A percentile compares a stretch with the other conserved stretches of the same genome.
phyloP scores from a whole-genome alignment of 306 rosid genomes.

The Cucumis cinereus region DNA sequence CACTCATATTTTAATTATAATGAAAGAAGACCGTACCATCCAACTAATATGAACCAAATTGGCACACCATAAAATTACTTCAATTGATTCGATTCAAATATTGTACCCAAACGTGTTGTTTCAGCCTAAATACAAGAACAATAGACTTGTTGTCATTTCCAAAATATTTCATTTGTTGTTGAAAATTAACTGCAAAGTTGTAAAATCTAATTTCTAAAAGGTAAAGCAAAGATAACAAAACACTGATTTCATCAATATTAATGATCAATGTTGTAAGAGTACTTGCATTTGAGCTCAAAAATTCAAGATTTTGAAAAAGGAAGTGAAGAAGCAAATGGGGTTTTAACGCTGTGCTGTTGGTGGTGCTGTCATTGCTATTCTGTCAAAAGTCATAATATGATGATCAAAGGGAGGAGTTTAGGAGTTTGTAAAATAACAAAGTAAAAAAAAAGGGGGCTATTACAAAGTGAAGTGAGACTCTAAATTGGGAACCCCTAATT shows the following conservation, averaged over 20 bases:
- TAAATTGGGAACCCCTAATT: background rate
- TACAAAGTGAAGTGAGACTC: slow-evolving; percentile 9
- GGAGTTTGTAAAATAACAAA: background rate
- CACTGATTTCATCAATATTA: too few relatives aligned
- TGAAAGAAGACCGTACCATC: too few relatives aligned
- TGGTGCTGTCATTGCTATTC: slow-evolving; percentile 1
- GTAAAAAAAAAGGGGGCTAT: background rate
- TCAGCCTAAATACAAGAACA: too few relatives aligned
- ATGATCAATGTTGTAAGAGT: too few relatives aligned
- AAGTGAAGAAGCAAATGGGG: background rate
- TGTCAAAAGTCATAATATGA: background rate
- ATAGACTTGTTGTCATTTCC: too few relatives aligned
- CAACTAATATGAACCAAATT: too few relatives aligned
- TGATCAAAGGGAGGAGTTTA: background rate
- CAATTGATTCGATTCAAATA: too few relatives aligned
- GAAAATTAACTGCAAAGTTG: background rate
- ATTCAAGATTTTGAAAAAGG: background rate
- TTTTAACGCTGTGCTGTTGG: background rate
- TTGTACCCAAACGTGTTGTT: too few relatives aligned
- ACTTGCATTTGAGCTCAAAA: too few relatives aligned
- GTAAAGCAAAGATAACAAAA: background rate
- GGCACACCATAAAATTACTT: too few relatives aligned
- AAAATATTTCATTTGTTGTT: too few relatives aligned
- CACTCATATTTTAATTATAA: too few relatives aligned
- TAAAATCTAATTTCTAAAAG: background rate